Conservation (phyloP, 2,329 filamentous ascomycete species). For the Nigrospora osmanthi region DNA sequence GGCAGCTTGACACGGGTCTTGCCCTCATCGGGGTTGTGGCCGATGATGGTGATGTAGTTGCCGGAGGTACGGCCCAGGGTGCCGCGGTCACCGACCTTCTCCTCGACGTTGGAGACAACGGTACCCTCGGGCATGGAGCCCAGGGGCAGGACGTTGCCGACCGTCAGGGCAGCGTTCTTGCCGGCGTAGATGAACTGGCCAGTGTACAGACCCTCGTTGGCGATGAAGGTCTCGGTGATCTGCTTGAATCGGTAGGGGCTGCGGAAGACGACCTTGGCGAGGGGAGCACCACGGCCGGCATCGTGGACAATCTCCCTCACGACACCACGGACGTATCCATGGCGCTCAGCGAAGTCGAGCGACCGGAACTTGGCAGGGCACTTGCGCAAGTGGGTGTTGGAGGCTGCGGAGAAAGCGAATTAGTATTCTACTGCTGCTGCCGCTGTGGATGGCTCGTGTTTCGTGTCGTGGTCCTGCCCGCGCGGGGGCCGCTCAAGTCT, state of each 20-base stretch:
- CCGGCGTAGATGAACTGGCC: conserved; percentile 99
- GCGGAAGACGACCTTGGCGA: conserved; percentile 94
- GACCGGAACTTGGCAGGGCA: conserved; percentile 90
- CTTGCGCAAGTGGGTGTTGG: conserved; percentile 90
- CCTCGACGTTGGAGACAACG: conserved; percentile 98
- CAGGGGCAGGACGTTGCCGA: conserved; percentile 96
- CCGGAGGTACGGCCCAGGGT: conserved; percentile 93
- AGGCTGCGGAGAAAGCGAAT: conserved; percentile 40
- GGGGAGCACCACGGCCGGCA: conserved; percentile 93
- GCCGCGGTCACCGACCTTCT: conserved; percentile 97
- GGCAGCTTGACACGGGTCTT: conserved; percentile 99
- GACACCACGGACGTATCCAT: conserved; percentile 95
- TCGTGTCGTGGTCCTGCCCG: no score
- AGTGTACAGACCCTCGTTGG: conserved; percentile 99
- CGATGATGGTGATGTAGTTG: conserved; percentile 98
- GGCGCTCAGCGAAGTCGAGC: conserved; percentile 93
- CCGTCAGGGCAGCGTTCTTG: conserved; percentile 94
- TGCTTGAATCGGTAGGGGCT: conserved; percentile 98
- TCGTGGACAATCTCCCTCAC: conserved; percentile 99
- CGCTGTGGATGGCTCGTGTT: no score
- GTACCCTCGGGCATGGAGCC: conserved; percentile 97
- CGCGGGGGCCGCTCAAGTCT: not conserved
- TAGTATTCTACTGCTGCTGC: conserved; percentile 6
- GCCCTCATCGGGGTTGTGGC: conserved; percentile 97
- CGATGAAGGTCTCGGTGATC: conserved; percentile 98